These are phyloP conservation scores for Solanum sitiens DNA, from an alignment of 257 asterid species.

Conservation along the genomic window DNA sequence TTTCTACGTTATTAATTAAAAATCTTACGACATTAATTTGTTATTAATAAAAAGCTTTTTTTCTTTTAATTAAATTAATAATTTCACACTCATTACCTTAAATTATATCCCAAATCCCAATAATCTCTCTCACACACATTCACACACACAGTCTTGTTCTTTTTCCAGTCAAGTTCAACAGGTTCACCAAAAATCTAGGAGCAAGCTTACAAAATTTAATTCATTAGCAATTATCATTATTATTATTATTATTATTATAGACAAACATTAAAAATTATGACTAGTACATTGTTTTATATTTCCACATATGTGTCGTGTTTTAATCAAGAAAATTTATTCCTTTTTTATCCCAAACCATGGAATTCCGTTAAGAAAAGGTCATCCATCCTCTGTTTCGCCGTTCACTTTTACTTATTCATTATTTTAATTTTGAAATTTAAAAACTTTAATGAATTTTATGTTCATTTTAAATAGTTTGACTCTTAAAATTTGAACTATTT, in stretches of 20 bases:
- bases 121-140: not conserved
- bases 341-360: slow-evolving; percentile 6
- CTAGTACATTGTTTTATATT: not conserved
- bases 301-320: not conserved
- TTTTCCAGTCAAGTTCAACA: not conserved
- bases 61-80: not conserved
- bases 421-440: no score
- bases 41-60: no score
- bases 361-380: not conserved
- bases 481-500: no score
- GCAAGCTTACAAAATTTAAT: not conserved
- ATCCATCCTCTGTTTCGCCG: fast-evolving
- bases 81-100: not conserved
- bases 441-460: not conserved
- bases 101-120: not conserved
- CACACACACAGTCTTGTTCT: not conserved
- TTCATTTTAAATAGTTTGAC: not conserved
- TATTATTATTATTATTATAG: not conserved
- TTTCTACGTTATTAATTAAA: not conserved
- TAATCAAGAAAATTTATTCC: slow-evolving; percentile 3
- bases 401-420: not conserved
- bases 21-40: not conserved
- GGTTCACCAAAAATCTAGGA: not conserved
- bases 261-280: not conserved
- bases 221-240: not conserved